A percentile compares a stretch with the other conserved stretches of the same genome.
These are phyloP conservation scores for Raddia distichophylla DNA, from an alignment of 176 grass and related monocot species.

Conservation along the genomic window DNA sequence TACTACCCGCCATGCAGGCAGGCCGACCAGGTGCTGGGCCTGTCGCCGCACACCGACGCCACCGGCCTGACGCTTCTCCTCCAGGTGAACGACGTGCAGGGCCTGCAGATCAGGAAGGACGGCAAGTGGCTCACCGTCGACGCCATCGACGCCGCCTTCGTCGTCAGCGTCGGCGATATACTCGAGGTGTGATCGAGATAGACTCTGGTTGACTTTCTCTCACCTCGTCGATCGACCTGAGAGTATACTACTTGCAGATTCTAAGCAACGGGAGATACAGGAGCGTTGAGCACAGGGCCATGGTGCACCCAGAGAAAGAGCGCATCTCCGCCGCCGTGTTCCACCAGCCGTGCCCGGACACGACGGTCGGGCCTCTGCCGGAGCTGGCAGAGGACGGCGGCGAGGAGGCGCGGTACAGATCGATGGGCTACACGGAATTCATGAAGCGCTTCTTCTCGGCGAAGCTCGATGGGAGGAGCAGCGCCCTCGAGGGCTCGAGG, in stretches of 20 bases:
- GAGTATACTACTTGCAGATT: not conserved
- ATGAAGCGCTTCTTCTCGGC: slow-evolving; percentile 9
- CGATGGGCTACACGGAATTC: slow-evolving; percentile 1
- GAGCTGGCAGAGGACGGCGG: slow-evolving; percentile 14
- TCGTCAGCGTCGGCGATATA: too few species aligned
- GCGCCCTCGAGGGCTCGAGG: not conserved
- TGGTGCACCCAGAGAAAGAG: slow-evolving; percentile 48
- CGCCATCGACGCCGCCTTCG: too few species aligned
- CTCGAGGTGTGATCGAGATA: too few species aligned
- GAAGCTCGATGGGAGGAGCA: slow-evolving; percentile 5
- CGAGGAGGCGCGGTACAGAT: not conserved
- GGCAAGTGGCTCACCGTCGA: too few species aligned
- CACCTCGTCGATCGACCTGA: too few species aligned
- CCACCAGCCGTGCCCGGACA: slow-evolving; percentile 40
- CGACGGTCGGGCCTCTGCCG: slow-evolving; percentile 36
- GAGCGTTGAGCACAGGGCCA: slow-evolving; percentile 48
- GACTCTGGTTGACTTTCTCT: too few species aligned
- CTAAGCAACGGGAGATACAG: slow-evolving; percentile 51
- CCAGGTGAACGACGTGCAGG: slow-evolving; percentile 50
- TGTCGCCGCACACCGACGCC: slow-evolving; percentile 69
- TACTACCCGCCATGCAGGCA: slow-evolving; percentile 65
- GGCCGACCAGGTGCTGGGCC: slow-evolving; percentile 50
- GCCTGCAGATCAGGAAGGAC: slow-evolving; percentile 49
- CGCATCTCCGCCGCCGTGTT: slow-evolving; percentile 56
- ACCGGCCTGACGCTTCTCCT: slow-evolving; percentile 53